Base-by-base conservation (phyloP, 495 filamentous ascomycete species). In the Barbatosphaeria neglecta region DNA sequence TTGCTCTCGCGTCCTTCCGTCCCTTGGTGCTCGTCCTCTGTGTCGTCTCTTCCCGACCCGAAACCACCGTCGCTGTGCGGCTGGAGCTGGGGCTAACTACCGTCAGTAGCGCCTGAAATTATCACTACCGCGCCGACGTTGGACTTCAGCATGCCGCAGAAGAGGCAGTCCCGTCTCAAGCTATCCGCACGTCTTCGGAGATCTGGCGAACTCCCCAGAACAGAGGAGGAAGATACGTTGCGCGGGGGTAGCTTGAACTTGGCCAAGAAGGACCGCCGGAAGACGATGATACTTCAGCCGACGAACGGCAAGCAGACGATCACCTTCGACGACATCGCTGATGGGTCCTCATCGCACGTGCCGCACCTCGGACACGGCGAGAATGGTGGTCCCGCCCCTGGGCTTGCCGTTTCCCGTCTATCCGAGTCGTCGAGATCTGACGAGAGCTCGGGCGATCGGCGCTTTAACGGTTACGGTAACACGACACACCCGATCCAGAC, bases 401-500 rank as follows among this genome's bases (percentile, higher is more conserved):
- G 83, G 4, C 72, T 86, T 13, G 80, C 82, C 2, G 72, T 83
- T 38, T 75, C 78, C 43, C 74, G 92, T 35, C 71, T 87, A 20
- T 96, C 92, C 4, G 92, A 96, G 50, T 96, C 92, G 0, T 95
- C 89, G 19, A 80, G 87, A 44, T 95, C 90, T 17, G 89, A 95
- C 58, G 82, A 79, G 22, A 93, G 89, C 62, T 80, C 81, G 10
- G 80, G 75, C n/a, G 88, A 94, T 25, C 83, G 80, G 37, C 70
- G 77, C 5, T 15, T n/a, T 4, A 80, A 74, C 54, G 73, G 75
- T 35, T 52, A 54, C 37, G 78, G 76, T 31, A 81, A 76, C 4
- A 79, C 77, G 7, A 84, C 80, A 22, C 78, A 76, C 46, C 78
- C 74, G 3, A 65, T 77, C n/a, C 77, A 76, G 24, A 80, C 74